A percentile compares a stretch with the other conserved stretches of the same genome.
phyloP scores from a whole-genome alignment of 441 rosid genomes.

The Pelargonium australe region DNA sequence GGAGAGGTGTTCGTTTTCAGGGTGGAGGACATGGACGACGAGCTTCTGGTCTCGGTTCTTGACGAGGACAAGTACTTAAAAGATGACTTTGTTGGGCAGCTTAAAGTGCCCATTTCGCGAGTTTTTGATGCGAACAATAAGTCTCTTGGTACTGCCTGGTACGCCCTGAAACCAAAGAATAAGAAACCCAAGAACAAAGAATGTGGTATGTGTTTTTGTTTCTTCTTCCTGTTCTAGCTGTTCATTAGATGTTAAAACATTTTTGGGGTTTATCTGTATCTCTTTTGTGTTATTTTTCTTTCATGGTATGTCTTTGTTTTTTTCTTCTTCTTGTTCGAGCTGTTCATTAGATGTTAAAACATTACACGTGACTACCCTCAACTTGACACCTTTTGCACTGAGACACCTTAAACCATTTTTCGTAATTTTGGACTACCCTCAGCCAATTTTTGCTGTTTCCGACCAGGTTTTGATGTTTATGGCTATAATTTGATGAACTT shows the following conservation, averaged over 20 bases:
- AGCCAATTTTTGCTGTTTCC: too few relatives aligned
- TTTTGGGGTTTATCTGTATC: too few relatives aligned
- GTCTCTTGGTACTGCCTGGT: constrained; percentile 77
- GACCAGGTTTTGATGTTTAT: too few relatives aligned
- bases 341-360: too few relatives aligned
- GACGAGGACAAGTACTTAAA: constrained; percentile 90
- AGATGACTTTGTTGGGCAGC: constrained; percentile 74
- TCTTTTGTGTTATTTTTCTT: not conserved
- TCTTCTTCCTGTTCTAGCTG: not conserved
- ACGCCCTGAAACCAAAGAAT: constrained; percentile 63
- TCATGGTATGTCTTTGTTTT: not conserved
- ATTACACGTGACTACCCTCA: too few relatives aligned
- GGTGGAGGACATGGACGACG: constrained; percentile 90
- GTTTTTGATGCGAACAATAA: constrained; percentile 73
- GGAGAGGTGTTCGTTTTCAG: constrained; percentile 75
- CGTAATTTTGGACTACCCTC: too few relatives aligned
- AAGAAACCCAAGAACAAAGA: constrained; percentile 70
- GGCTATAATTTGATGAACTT: too few relatives aligned
- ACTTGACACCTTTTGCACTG: too few relatives aligned
- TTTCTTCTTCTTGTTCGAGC: too few relatives aligned
- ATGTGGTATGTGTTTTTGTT: constrained; percentile 47
- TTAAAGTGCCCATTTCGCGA: constrained; percentile 51
- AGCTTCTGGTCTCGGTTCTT: constrained; percentile 60
- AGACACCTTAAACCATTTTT: too few relatives aligned
- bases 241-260: too few relatives aligned